Percentiles rank a stretch among this genome's conserved stretches.
These are phyloP conservation scores for Thelephora aurantiotincta DNA, from an alignment of 768 basidiomycete genomes.

Conservation along the genomic window DNA sequence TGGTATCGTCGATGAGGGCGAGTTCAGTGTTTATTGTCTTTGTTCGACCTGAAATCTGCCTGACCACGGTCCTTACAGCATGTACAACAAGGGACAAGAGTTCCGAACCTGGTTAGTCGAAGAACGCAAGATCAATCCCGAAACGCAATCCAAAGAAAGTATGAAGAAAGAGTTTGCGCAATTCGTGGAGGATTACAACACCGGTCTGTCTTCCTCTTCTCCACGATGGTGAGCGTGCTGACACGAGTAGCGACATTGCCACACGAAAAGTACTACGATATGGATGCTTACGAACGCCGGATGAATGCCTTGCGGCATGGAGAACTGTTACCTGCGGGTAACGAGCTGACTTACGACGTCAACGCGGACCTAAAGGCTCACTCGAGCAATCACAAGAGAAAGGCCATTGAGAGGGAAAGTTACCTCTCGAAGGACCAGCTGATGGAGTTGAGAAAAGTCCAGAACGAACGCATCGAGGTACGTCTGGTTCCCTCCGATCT, in stretches of 20 bases:
- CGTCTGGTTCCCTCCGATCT: slow-evolving; percentile 7
- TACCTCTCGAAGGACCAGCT: slow-evolving; percentile 72
- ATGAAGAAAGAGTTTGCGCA: slow-evolving; percentile 73
- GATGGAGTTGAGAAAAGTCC: slow-evolving; percentile 66
- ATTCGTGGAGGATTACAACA: slow-evolving; percentile 78
- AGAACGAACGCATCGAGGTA: slow-evolving; percentile 77
- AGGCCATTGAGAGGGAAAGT: slow-evolving; percentile 49
- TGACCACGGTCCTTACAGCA: slow-evolving; percentile 24
- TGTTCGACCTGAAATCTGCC: slow-evolving; percentile 1
- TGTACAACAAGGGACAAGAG: slow-evolving; percentile 73
- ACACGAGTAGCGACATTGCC: slow-evolving; percentile 62
- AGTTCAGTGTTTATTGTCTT: slow-evolving; percentile 29
- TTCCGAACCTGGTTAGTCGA: slow-evolving; percentile 91
- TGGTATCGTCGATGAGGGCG: slow-evolving; percentile 72
- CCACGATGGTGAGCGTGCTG: not conserved
- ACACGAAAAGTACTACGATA: slow-evolving; percentile 91
- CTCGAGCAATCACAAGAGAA: slow-evolving; percentile 55
- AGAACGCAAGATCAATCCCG: slow-evolving; percentile 83
- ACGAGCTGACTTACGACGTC: slow-evolving; percentile 63
- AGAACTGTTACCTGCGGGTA: slow-evolving; percentile 58
- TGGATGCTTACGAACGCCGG: slow-evolving; percentile 69
- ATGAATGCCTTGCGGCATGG: slow-evolving; percentile 81
- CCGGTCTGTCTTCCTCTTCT: slow-evolving; percentile 29
- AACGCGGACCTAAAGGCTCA: slow-evolving; percentile 73
- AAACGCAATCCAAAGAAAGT: slow-evolving; percentile 75